A percentile compares a stretch with the other conserved stretches of the same genome.
Evolutionary conservation across 2,329 filamentous ascomycete genomes (phyloP).

Genomic region (Beauveria caledonica): DNA sequence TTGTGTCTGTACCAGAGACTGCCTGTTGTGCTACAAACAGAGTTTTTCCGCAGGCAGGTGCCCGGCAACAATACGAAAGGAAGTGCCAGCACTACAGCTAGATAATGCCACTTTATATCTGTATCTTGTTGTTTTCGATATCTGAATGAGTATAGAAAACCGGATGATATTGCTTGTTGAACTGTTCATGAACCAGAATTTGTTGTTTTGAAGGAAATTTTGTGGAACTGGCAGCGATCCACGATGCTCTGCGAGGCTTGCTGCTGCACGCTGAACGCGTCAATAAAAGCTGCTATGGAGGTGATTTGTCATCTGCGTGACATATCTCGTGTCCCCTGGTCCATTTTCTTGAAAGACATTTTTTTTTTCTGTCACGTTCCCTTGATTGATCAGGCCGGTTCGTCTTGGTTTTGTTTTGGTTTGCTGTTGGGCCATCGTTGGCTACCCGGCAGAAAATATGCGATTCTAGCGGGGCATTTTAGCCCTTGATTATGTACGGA

Average conservation of each 20-base stretch:
- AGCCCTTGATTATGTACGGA: background rate
- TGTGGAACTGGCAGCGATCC: background rate
- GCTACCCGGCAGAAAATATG: background rate
- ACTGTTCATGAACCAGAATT: background rate
- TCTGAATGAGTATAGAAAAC: background rate
- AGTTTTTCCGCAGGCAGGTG: background rate
- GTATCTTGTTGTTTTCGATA: background rate
- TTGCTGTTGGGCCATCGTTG: background rate
- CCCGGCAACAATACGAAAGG: background rate
- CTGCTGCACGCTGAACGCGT: background rate
- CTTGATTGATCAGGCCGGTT: background rate
- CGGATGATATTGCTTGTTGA: background rate
- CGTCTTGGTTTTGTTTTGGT: background rate
- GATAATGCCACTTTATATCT: background rate
- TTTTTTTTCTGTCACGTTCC: background rate
- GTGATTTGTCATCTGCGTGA: background rate
- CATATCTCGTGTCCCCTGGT: background rate
- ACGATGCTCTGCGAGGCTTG: background rate
- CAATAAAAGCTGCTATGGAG: too few relatives aligned
- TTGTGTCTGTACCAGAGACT: background rate
- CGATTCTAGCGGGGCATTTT: background rate
- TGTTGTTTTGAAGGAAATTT: background rate
- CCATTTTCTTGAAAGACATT: background rate
- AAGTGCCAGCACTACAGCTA: background rate
- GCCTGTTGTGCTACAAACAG: slow-evolving; percentile 8